phyloP scores from a whole-genome alignment of 2,329 filamentous ascomycete genomes.

The Trichoderma breve region DNA sequence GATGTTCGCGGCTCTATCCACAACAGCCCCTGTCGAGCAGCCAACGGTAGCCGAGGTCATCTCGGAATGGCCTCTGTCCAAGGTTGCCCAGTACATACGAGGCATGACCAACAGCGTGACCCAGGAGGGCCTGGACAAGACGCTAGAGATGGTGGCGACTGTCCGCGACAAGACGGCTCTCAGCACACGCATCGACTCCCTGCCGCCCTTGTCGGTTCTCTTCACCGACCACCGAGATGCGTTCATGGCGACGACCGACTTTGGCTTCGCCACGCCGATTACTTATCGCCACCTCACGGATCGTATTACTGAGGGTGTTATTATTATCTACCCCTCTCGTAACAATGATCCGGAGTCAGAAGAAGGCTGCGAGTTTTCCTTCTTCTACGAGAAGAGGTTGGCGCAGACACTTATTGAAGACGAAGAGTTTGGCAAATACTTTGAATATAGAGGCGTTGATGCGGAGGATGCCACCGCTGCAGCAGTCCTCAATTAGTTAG shows the following conservation, averaged over 20 bases:
- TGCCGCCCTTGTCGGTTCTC: constrained; percentile 2
- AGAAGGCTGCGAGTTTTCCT: background rate
- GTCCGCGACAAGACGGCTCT: background rate
- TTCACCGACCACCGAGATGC: constrained; percentile 6
- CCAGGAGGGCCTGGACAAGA: background rate
- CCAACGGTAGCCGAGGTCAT: constrained; percentile 10
- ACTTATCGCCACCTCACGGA: constrained; percentile 7
- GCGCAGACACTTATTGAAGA: background rate
- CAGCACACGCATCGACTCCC: background rate
- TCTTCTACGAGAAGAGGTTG: constrained; percentile 10
- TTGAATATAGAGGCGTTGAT: constrained; percentile 7
- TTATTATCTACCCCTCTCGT: background rate
- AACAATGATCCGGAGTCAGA: background rate
- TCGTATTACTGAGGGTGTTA: background rate
- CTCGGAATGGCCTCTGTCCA: background rate
- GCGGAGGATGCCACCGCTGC: background rate
- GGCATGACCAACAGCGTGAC: constrained; percentile 8
- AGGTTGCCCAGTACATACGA: constrained; percentile 1
- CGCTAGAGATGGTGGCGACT: background rate
- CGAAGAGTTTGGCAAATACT: background rate
- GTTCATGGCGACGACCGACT: background rate
- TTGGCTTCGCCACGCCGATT: constrained; percentile 1
- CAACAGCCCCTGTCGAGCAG: background rate
- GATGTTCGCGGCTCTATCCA: constrained; percentile 1
- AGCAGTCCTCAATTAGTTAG: background rate